Evolutionary conservation across 176 grass and related monocot species (phyloP).

Genomic region (Carex kokanica): DNA sequence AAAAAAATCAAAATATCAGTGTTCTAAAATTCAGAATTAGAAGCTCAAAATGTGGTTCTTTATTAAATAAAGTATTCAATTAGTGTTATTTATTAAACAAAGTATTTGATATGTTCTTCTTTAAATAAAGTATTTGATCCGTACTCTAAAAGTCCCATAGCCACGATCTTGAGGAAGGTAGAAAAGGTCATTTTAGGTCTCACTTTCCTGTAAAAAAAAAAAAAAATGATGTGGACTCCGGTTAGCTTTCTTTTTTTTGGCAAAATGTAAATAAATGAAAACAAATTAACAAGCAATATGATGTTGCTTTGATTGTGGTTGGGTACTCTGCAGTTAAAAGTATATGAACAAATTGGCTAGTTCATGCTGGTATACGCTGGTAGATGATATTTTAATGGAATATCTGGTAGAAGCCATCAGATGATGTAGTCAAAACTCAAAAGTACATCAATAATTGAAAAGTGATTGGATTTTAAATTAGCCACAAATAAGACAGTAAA

Average conservation of each 20-base stretch:
- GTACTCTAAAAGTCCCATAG: constrained; percentile 71
- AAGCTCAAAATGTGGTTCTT: background rate
- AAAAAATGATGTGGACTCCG: background rate
- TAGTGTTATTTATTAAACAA: background rate
- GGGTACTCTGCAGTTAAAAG: background rate
- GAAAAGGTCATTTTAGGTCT: constrained; percentile 60
- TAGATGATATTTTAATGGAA: background rate
- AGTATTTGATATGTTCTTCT: background rate
- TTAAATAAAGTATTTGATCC: constrained; percentile 9
- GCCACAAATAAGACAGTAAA: background rate
- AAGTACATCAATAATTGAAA: background rate
- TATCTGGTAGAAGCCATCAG: background rate
- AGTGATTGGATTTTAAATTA: background rate
- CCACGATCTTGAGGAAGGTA: constrained; percentile 61
- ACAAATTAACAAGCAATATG: background rate
- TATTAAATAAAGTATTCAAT: background rate
- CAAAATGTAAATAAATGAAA: background rate
- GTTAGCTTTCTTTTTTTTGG: background rate
- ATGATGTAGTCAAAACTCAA: background rate
- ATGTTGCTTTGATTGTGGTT: too few relatives aligned
- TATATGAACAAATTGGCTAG: background rate
- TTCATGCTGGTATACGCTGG: background rate
- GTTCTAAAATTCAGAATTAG: background rate
- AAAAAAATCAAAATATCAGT: background rate
- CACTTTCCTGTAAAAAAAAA: constrained; percentile 51